Base-by-base conservation (phyloP, 2,329 filamentous ascomycete species). In the Arthroderma sp. region DNA sequence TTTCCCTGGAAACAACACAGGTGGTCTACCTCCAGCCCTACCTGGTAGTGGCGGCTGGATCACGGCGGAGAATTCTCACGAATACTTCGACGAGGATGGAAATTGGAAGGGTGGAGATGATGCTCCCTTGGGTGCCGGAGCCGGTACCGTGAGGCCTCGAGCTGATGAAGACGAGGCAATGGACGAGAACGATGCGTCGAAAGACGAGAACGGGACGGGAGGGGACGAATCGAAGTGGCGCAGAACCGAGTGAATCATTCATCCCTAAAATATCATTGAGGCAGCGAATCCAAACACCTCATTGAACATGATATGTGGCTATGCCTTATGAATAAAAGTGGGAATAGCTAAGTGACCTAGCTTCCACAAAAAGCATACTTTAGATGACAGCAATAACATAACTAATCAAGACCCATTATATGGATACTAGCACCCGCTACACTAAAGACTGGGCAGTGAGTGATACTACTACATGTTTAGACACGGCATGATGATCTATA, bases 1-100 rank as follows among this genome's bases (percentile, higher is more conserved):
- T 13, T 63, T 67, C 15, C 67, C 68, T 15, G 71, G 70, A 9
- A 66, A 65, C 38, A 63, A 55, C 37, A 65, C 68, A 47, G 71
- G 72, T 1, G 73, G 69, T 2, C 57, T 77, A 44, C 76, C 76
- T 31, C 75, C 75, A 35, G 71, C 76, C 2, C 69, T 77, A 64
- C 73, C 72, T 37, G 75, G 75, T 15, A 77, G 76, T 58, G 76
- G 74, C 0, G 75, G 76, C 7, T 77, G 75, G 76, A 77, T 97
- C 67, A 97, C 91, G 15, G 87, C 88, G 7, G 91, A 95, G 58
- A 97, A 96, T 65, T 84, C 95, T 68, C 78, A 86, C 62, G 81
- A 95, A 63, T 95, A 83, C 67, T 87, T 93, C 70, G 87, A 93
- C 64, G 83, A 80, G 61, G 80, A 90, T 7, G 88, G 88, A 2